A percentile compares a stretch with the other conserved stretches of the same genome.
phyloP scores from a whole-genome alignment of 768 basidiomycete genomes.

The Boletus subcaerulescens region DNA sequence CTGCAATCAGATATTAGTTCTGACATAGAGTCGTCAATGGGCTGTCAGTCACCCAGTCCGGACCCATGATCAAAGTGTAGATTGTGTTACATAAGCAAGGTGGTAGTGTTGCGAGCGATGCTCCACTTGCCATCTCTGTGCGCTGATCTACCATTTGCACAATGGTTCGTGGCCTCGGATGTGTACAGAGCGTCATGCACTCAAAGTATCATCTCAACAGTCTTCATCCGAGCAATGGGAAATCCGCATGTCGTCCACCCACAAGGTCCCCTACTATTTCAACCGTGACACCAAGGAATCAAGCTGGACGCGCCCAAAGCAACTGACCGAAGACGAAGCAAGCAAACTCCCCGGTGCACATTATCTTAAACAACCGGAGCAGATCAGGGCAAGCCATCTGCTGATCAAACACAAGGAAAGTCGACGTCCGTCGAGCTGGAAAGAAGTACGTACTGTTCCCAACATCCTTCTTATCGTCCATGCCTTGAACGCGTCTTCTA shows the following conservation, averaged over 20 bases:
- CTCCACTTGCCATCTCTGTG: neutral
- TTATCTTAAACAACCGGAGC: slow-evolving; percentile 42
- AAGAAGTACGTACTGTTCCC: slow-evolving; percentile 53
- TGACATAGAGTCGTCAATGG: too few species aligned
- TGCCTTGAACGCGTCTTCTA: slow-evolving; percentile 34
- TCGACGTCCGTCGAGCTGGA: slow-evolving; percentile 79
- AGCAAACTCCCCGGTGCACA: slow-evolving; percentile 64
- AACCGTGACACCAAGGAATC: slow-evolving; percentile 69
- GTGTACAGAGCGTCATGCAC: neutral
- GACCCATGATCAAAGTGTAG: neutral
- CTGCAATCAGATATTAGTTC: too few species aligned
- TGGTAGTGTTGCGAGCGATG: too few species aligned
- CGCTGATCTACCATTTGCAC: slow-evolving; percentile 9
- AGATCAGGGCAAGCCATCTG: slow-evolving; percentile 93
- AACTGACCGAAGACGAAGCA: slow-evolving; percentile 60
- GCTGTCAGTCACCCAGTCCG: too few species aligned
- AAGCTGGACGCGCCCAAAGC: slow-evolving; percentile 58
- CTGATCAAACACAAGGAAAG: slow-evolving; percentile 88
- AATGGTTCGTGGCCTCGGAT: slow-evolving; percentile 21
- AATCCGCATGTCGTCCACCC: slow-evolving; percentile 80
- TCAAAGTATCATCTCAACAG: slow-evolving; percentile 15
- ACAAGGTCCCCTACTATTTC: slow-evolving; percentile 84
- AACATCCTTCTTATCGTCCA: neutral
- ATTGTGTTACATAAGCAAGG: slow-evolving; percentile 11
- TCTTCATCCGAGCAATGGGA: slow-evolving; percentile 55